These are phyloP conservation scores for Eucommia ulmoides DNA, from an alignment of 257 asterid genomes.

Conservation along the genomic window DNA sequence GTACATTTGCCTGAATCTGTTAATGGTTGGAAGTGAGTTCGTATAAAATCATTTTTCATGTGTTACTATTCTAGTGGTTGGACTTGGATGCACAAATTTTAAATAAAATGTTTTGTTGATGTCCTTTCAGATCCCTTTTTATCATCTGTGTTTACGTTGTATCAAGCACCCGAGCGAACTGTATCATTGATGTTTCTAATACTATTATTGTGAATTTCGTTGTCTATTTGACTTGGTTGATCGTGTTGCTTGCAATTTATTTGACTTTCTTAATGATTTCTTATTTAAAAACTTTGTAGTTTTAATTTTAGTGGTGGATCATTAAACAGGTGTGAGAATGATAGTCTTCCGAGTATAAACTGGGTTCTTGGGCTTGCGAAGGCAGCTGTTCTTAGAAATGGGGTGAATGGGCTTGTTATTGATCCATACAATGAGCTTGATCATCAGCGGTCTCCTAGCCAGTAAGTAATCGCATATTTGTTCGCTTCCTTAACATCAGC, in stretches of 20 bases:
- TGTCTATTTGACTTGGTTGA: background rate
- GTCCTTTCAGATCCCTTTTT: too few species aligned
- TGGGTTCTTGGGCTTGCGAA: conserved; percentile 96
- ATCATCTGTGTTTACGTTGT: too few species aligned
- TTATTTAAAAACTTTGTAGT: background rate
- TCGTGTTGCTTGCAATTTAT: background rate
- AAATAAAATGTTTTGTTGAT: too few species aligned
- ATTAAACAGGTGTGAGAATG: conserved; percentile 82
- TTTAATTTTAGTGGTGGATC: conserved; percentile 3
- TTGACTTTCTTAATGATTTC: background rate
- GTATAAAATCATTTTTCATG: too few species aligned
- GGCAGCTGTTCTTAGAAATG: conserved; percentile 84
- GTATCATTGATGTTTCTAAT: too few species aligned
- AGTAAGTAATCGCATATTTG: conserved; percentile 38
- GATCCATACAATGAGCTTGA: conserved; percentile 98
- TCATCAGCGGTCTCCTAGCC: conserved; percentile 77
- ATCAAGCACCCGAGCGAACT: too few species aligned
- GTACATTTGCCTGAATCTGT: too few species aligned
- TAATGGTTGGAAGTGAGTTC: too few species aligned
- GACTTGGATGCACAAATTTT: too few species aligned
- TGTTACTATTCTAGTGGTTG: too few species aligned
- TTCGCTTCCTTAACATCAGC: too few species aligned
- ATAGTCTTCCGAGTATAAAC: conserved; percentile 70
- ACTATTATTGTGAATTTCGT: too few species aligned
- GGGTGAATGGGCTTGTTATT: conserved; percentile 84